phyloP scores from a whole-genome alignment of 345 rosid genomes.

The Aquilaria malaccensis region DNA sequence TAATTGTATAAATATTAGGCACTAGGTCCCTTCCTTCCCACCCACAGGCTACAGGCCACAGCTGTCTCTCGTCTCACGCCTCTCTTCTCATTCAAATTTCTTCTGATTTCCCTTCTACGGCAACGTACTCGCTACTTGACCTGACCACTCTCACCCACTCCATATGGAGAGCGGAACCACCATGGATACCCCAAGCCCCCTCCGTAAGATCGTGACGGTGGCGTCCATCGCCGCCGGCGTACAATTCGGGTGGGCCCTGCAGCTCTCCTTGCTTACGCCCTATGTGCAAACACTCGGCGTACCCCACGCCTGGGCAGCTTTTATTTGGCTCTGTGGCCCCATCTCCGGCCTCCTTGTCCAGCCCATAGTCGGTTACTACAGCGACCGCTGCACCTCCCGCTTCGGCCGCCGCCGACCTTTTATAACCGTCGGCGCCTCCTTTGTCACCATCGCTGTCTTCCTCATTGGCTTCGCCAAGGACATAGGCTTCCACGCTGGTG shows the following conservation, averaged over 20 bases:
- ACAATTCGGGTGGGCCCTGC: conserved; percentile 91
- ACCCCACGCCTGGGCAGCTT: conserved; percentile 76
- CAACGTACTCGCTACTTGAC: too few relatives aligned
- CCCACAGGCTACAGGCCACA: too few relatives aligned
- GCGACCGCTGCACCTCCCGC: conserved; percentile 71
- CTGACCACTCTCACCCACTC: neutral
- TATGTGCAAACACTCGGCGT: conserved; percentile 79
- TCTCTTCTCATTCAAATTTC: too few relatives aligned
- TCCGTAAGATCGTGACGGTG: conserved; percentile 46
- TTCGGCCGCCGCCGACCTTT: conserved; percentile 92
- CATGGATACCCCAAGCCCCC: conserved; percentile 1
- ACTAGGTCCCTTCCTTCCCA: too few relatives aligned
- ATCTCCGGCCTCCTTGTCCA: conserved; percentile 87
- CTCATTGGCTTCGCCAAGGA: conserved; percentile 80
- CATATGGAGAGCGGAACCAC: neutral
- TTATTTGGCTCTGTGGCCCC: conserved; percentile 92
- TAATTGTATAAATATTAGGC: too few relatives aligned
- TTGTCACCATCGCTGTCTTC: conserved; percentile 53
- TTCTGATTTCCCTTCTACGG: too few relatives aligned
- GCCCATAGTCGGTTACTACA: conserved; percentile 74
- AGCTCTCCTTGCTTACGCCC: conserved; percentile 75
- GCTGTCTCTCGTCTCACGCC: too few relatives aligned
- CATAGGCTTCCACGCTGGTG: conserved; percentile 53
- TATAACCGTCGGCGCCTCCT: conserved; percentile 44
- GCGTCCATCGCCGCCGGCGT: conserved; percentile 78